Evolutionary conservation across 1,284 basidiomycete species (phyloP), one percentile per base, ranked within the genome.

Genomic region (Sanguinoderma infundibulare): DNA sequence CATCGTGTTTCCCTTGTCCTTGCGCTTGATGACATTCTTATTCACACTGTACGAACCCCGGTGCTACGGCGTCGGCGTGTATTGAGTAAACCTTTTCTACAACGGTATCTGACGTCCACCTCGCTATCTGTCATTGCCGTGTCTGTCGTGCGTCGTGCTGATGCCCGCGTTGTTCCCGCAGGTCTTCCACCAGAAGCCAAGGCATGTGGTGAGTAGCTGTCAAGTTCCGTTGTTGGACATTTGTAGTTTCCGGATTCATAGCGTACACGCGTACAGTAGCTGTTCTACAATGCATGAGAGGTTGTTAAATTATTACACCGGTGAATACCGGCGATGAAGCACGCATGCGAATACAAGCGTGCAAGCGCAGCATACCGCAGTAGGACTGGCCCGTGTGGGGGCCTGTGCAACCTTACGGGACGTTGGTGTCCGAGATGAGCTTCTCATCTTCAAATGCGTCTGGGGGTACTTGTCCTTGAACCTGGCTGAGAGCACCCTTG

Each of bases 391-490:
- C 9, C 22, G 6, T 42, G 39, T 53, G 15, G 24, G 1, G 22
- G n/a, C 2, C 6, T 5, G 20, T n/a, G n/a, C 50, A 38, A 66
- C 44, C 56, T 59, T 52, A 60, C 6, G 63, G 52, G n/a, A 62
- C 28, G 34, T 44, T 42, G 24, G 14, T 55, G 12, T 62, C 60
- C 2, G 58, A 38, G 32, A 65, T 44, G 12, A 69, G 58, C 14
- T 67, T 67, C 64, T 87, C 87, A 54, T 86, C 82, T 49, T 88
- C 85, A 70, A 94, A 91, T 8, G 92, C 92, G 65, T 91, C 90
- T 50, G 81, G 73, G 6, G 91, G 91, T 28, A 92, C 77, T 72
- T 93, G 89, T 24, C 91, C 91, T 77, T 94, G 91, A 65, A 87
- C 78, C 70, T 90, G 88, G 30, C 90, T 91, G 56, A 94, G 79